A percentile compares a stretch with the other conserved stretches of the same genome.
phyloP scores from a whole-genome alignment of 345 rosid genomes.

The Jatropha curcas region DNA sequence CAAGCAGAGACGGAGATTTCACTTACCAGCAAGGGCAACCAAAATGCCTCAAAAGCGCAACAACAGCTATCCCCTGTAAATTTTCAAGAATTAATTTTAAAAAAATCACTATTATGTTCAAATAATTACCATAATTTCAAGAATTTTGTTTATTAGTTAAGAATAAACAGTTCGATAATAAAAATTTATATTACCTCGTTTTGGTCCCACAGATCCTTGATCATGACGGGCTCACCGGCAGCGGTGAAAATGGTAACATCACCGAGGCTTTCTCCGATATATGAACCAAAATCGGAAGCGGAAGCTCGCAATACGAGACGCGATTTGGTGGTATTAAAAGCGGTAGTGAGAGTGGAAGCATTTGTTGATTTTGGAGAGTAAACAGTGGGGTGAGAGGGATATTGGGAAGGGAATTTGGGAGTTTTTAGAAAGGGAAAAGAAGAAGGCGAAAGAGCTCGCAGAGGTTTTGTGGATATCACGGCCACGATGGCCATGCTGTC shows the following conservation, averaged over 20 bases:
- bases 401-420: constrained; percentile 14
- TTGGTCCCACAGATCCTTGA: constrained; percentile 89
- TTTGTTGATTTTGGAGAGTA: not conserved
- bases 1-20: not conserved
- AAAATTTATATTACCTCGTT: constrained; percentile 44
- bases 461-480: constrained; percentile 23
- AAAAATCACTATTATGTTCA: no score
- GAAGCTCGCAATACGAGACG: constrained; percentile 41
- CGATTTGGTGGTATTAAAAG: constrained; percentile 2
- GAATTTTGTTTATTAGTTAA: no score
- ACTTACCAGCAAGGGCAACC: constrained; percentile 85
- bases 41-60: constrained; percentile 85
- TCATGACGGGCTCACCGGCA: constrained; percentile 52
- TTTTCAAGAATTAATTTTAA: not conserved
- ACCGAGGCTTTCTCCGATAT: constrained; percentile 50
- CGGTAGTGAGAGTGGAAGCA: not conserved
- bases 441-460: constrained; percentile 13
- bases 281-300: constrained; percentile 29
- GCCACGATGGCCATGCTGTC: constrained; percentile 24
- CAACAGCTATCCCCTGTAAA: constrained; percentile 72
- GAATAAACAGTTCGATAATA: no score
- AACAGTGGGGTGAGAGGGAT: not conserved
- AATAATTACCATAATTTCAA: not conserved
- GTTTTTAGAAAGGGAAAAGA: constrained; percentile 13
- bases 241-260: constrained; percentile 67